Percentiles rank a stretch among this genome's conserved stretches.
Evolutionary conservation across 495 filamentous ascomycete species (phyloP).

Genomic region (Penicillium salamii): DNA sequence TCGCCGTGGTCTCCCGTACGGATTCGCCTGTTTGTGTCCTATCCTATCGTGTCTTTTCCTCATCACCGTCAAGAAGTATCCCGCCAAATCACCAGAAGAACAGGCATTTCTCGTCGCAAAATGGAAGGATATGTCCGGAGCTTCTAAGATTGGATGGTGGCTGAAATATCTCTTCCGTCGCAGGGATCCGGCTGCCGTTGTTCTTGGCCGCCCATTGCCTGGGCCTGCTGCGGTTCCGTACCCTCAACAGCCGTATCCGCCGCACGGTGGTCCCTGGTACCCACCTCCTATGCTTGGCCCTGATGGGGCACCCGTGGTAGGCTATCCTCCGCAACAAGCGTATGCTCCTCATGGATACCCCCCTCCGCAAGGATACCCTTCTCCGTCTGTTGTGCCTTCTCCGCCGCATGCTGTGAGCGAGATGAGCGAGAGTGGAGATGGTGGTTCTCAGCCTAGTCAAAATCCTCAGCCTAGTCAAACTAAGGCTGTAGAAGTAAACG

Average conservation of each 20-base stretch:
- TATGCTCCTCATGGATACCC: slow-evolving; percentile 3
- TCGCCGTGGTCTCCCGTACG: slow-evolving; percentile 41
- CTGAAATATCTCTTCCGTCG: slow-evolving; percentile 29
- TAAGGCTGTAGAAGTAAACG: slow-evolving; percentile 8
- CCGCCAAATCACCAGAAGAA: slow-evolving; percentile 28
- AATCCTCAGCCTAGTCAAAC: not conserved
- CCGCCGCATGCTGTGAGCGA: not conserved
- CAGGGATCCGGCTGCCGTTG: slow-evolving; percentile 8
- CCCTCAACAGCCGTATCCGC: slow-evolving; percentile 6
- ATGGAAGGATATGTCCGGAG: slow-evolving; percentile 34
- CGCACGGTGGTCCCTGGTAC: not conserved
- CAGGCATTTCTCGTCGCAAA: slow-evolving; percentile 10
- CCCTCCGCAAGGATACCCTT: not conserved
- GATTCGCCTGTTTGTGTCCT: slow-evolving; percentile 28
- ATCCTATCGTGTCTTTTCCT: slow-evolving; percentile 29
- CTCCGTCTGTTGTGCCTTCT: not conserved
- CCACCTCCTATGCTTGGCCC: not conserved
- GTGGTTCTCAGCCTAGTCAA: not conserved
- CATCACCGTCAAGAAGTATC: slow-evolving; percentile 32
- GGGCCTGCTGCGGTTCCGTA: not conserved
- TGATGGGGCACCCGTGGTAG: slow-evolving; percentile 3
- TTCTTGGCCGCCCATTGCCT: not conserved
- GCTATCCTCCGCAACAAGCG: slow-evolving; percentile 3
- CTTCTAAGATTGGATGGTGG: slow-evolving; percentile 36
- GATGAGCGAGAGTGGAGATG: slow-evolving; percentile 5